Percentiles rank a stretch among this genome's conserved stretches.
Evolutionary conservation across 345 rosid genomes (phyloP).

Genomic region (Nasturtium officinale): DNA sequence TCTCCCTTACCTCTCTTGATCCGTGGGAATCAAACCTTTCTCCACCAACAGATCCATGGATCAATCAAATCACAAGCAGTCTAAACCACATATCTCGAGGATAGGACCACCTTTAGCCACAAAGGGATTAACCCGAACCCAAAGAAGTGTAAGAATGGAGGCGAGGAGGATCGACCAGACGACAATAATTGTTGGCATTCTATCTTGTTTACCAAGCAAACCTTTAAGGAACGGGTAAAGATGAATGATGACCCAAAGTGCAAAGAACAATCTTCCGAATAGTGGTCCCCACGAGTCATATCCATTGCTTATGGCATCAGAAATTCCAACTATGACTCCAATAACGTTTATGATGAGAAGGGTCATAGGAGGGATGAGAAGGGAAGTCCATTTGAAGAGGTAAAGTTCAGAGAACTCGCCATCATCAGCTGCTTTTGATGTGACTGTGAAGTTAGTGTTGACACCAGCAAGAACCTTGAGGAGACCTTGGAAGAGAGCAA

Average conservation of each 20-base stretch:
- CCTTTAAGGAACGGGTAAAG: constrained; percentile 99
- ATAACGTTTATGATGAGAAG: constrained; percentile 81
- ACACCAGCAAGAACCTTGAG: constrained; percentile 97
- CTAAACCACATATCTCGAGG: constrained; percentile 83
- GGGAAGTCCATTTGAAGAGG: constrained; percentile 95
- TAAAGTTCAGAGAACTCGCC: constrained; percentile 94
- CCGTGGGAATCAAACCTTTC: constrained; percentile 32
- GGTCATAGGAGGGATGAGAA: constrained; percentile 86
- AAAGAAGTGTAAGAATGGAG: constrained; percentile 88
- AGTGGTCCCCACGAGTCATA: constrained; percentile 99
- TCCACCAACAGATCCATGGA: neutral
- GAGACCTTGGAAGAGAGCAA: constrained; percentile 93
- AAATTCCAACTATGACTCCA: constrained; percentile 90
- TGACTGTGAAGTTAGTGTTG: constrained; percentile 89
- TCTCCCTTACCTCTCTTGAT: constrained; percentile 42
- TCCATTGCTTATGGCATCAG: constrained; percentile 95
- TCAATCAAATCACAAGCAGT: constrained; percentile 58
- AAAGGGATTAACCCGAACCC: constrained; percentile 95
- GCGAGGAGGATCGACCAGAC: constrained; percentile 97
- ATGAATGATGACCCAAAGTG: constrained; percentile 92
- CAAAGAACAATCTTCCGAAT: constrained; percentile 89
- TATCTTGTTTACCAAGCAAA: constrained; percentile 89
- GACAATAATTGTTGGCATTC: constrained; percentile 89
- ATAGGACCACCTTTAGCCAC: constrained; percentile 85
- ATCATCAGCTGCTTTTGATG: constrained; percentile 93